phyloP scores from a whole-genome alignment of 1,284 basidiomycete species.

The Cryptococcus wingfieldii region DNA sequence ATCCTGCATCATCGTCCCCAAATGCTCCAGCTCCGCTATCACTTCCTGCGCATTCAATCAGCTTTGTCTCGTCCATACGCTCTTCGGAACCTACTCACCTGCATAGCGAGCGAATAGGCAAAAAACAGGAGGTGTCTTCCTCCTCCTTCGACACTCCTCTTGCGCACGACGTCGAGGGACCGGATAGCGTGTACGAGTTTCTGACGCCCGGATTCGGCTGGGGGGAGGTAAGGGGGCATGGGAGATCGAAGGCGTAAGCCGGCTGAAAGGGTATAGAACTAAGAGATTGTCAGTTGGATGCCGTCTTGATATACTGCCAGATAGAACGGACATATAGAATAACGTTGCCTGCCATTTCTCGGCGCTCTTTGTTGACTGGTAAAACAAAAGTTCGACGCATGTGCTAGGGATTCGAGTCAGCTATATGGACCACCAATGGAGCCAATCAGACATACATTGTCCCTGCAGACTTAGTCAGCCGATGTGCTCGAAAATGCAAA shows the following conservation, averaged over 20 bases:
- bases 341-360: constrained; percentile 85
- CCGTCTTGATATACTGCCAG: background rate
- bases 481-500: no score
- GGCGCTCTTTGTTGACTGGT: constrained; percentile 77
- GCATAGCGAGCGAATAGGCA: constrained; percentile 87
- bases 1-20: constrained; percentile 73
- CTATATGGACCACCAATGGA: background rate
- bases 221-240: constrained; percentile 89
- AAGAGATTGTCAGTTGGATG: background rate
- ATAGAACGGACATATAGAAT: constrained; percentile 60
- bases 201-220: constrained; percentile 74
- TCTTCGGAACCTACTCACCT: constrained; percentile 27
- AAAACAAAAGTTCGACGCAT: constrained; percentile 78
- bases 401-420: constrained; percentile 11
- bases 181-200: constrained; percentile 76
- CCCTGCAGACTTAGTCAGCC: constrained; percentile 13
- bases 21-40: constrained; percentile 75
- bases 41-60: constrained; percentile 56
- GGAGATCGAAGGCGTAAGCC: constrained; percentile 86
- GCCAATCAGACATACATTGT: constrained; percentile 13
- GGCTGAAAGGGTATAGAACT: constrained; percentile 77
- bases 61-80: background rate
- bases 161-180: constrained; percentile 76
- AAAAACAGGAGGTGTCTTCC: constrained; percentile 86
- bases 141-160: constrained; percentile 54